phyloP scores from a whole-genome alignment of 2,329 filamentous ascomycete genomes.

The Colletotrichum siamense region DNA sequence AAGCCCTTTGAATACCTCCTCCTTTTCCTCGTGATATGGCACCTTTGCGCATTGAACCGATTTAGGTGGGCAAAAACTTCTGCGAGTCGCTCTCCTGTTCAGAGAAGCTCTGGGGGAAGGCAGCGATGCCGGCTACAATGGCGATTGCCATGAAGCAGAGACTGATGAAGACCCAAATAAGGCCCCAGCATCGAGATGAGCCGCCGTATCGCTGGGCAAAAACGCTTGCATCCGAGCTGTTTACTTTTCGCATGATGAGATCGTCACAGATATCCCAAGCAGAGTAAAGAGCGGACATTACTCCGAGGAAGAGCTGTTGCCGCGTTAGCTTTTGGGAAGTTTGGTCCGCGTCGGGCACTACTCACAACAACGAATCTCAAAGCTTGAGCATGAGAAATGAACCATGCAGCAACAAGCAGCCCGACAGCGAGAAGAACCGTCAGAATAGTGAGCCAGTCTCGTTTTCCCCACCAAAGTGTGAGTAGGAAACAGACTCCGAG shows the following conservation, averaged over 20 bases:
- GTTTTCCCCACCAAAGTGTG: slow-evolving; percentile 83
- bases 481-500: slow-evolving; percentile 77
- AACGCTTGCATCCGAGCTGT: slow-evolving; percentile 79
- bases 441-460: slow-evolving; percentile 77
- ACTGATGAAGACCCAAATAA: slow-evolving; percentile 79
- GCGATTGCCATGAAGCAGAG: slow-evolving; percentile 73
- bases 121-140: slow-evolving; percentile 78
- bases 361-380: slow-evolving; percentile 73
- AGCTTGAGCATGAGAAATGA: slow-evolving; percentile 77
- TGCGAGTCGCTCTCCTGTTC: slow-evolving; percentile 74
- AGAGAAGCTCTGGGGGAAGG: slow-evolving; percentile 73
- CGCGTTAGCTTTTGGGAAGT: not conserved
- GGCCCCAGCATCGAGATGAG: slow-evolving; percentile 81
- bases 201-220: slow-evolving; percentile 81
- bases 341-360: slow-evolving; percentile 16
- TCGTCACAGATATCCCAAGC: slow-evolving; percentile 90
- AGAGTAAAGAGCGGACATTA: slow-evolving; percentile 82
- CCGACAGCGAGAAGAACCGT: slow-evolving; percentile 75
- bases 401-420: slow-evolving; percentile 77
- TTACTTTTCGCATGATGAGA: slow-evolving; percentile 80
- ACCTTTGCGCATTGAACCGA: not conserved
- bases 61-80: slow-evolving; percentile 62
- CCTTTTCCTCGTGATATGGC: not conserved
- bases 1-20: not conserved
- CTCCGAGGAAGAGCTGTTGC: slow-evolving; percentile 75